These are phyloP conservation scores for Collybiopsis confluens DNA, from an alignment of 768 basidiomycete species.

Conservation along the genomic window DNA sequence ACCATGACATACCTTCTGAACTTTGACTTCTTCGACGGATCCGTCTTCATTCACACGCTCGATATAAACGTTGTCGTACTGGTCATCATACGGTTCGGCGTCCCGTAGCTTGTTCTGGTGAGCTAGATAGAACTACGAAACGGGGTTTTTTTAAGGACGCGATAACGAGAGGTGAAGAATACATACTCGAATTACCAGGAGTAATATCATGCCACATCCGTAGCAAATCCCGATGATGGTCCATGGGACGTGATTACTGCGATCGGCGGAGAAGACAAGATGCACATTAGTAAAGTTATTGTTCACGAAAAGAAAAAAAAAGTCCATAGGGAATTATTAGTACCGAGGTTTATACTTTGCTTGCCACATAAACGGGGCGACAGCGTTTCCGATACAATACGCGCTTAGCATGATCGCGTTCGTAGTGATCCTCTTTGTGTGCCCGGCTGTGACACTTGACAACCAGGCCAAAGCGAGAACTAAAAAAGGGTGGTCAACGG, in stretches of 20 bases:
- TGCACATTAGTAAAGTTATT: too few relatives aligned
- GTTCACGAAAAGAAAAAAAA: too few relatives aligned
- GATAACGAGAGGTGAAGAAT: background rate
- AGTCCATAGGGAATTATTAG: constrained; percentile 4
- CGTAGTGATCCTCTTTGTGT: constrained; percentile 65
- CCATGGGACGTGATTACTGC: constrained; percentile 74
- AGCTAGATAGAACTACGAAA: constrained; percentile 26
- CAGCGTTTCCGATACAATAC: constrained; percentile 62
- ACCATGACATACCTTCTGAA: constrained; percentile 56
- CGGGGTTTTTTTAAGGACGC: background rate
- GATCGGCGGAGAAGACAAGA: background rate
- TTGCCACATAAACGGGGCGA: constrained; percentile 74
- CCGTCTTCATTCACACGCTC: constrained; percentile 51
- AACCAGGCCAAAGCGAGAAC: constrained; percentile 62
- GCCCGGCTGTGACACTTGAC: constrained; percentile 60
- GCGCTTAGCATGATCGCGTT: constrained; percentile 74
- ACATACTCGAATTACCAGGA: constrained; percentile 11
- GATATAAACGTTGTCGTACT: constrained; percentile 61
- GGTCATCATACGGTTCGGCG: constrained; percentile 43
- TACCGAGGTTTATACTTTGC: constrained; percentile 62
- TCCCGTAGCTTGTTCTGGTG: constrained; percentile 66
- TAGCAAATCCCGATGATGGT: constrained; percentile 69
- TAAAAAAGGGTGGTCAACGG: background rate
- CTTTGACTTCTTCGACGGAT: constrained; percentile 45
- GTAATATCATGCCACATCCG: constrained; percentile 40